Evolutionary conservation across 352 stramenopile species (phyloP).

Genomic region (Globisporangium nunn): DNA sequence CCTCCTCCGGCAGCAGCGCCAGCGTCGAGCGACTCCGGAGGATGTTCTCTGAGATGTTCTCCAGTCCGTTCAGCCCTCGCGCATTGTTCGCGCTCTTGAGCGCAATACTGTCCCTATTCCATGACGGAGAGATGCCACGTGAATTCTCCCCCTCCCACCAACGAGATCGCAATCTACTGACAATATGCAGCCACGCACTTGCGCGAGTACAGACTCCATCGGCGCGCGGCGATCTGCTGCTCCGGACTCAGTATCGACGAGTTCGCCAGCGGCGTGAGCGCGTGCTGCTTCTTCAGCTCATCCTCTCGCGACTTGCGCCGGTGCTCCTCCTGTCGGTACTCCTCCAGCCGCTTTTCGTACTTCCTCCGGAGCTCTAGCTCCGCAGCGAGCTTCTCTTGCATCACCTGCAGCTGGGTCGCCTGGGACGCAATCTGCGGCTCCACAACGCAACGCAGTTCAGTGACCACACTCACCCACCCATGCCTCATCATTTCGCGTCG

Average conservation of each 20-base stretch:
- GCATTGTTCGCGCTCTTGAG: conserved; percentile 24
- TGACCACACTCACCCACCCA: background rate
- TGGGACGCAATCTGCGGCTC: conserved; percentile 47
- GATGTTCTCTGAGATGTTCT: conserved; percentile 79
- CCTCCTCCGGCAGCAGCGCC: conserved; percentile 27
- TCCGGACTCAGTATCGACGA: conserved; percentile 25
- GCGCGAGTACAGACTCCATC: conserved; percentile 63
- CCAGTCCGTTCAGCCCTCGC: conserved; percentile 43
- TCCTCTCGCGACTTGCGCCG: conserved; percentile 41
- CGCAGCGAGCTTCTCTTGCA: conserved; percentile 60
- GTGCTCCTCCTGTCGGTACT: conserved; percentile 63
- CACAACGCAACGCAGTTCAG: background rate
- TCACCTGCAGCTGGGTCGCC: conserved; percentile 45
- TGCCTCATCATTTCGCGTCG: background rate
- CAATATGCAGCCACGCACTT: conserved; percentile 28
- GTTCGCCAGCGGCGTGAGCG: conserved; percentile 25
- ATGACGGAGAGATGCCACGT: too few species aligned
- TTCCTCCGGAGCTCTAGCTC: conserved; percentile 67
- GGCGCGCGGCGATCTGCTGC: conserved; percentile 31
- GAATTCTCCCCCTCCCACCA: conserved; percentile 6
- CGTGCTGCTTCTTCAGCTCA: conserved; percentile 32
- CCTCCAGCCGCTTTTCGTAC: conserved; percentile 67
- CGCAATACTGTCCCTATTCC: conserved; percentile 22
- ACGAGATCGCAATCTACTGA: background rate
- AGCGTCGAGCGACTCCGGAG: conserved; percentile 31